Percentiles rank a stretch among this genome's conserved stretches.
phyloP scores from a whole-genome alignment of 208 protist species.

The Novymonas esmeraldas region DNA sequence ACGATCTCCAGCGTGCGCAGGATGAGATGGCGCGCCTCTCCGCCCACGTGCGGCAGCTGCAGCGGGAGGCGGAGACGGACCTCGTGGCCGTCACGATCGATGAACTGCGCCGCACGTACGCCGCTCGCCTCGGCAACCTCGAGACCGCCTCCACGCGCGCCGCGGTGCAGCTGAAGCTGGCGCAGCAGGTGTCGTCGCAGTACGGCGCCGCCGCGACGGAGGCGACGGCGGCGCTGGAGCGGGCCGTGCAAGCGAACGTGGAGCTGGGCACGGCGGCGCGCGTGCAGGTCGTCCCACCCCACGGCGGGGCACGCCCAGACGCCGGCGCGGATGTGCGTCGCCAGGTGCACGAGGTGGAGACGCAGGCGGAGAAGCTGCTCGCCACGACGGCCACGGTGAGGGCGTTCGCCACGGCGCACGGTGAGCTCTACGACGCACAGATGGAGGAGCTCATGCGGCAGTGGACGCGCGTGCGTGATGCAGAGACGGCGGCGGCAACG shows the following conservation, averaged over 20 bases:
- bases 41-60: slow-evolving; percentile 39
- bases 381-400: slow-evolving; percentile 1
- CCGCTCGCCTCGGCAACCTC: slow-evolving; percentile 38
- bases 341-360: slow-evolving; percentile 13
- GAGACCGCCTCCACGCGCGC: slow-evolving; percentile 35
- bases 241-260: slow-evolving; percentile 19
- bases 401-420: slow-evolving; percentile 15
- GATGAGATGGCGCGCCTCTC: slow-evolving; percentile 22
- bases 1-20: slow-evolving; percentile 40
- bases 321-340: slow-evolving; percentile 1
- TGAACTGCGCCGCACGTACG: slow-evolving; percentile 62
- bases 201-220: slow-evolving; percentile 22
- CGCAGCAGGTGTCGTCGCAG: slow-evolving; percentile 21
- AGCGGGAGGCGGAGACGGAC: slow-evolving; percentile 60
- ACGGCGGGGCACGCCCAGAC: neutral
- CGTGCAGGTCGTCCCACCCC: neutral
- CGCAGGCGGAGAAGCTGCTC: slow-evolving; percentile 17
- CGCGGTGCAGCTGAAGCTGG: slow-evolving; percentile 36
- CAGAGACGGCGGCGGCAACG: neutral
- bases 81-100: slow-evolving; percentile 56
- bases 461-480: slow-evolving; percentile 14
- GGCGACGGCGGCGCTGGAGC: slow-evolving; percentile 29
- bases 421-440: slow-evolving; percentile 23
- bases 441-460: slow-evolving; percentile 21
- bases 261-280: slow-evolving; percentile 12